Conservation (phyloP, 441 rosid species). For the Corymbia calophylla region DNA sequence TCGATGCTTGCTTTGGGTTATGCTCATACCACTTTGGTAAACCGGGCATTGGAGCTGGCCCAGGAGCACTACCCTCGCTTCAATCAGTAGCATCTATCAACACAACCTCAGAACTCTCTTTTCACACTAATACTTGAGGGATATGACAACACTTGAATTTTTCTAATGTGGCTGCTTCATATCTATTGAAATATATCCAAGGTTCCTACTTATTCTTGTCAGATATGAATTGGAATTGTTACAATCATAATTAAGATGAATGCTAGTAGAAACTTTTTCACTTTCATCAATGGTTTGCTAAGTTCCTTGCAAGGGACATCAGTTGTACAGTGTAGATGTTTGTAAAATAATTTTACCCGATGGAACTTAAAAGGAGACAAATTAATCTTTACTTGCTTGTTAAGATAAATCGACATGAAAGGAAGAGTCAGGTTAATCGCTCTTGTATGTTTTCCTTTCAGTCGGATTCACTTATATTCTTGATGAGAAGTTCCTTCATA, state of each 20-base stretch:
- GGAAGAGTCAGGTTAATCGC: not conserved
- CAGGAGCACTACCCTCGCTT: not conserved
- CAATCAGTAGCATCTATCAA: not conserved
- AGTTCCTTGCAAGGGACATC: not conserved
- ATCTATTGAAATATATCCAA: no score
- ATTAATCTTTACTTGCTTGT: fast-evolving
- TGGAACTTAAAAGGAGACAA: not conserved
- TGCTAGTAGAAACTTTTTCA: not conserved
- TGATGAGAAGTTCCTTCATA: not conserved
- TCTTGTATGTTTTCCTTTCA: not conserved
- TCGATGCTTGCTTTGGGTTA: not conserved
- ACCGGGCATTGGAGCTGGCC: not conserved
- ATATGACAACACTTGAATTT: not conserved
- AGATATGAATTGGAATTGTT: not conserved
- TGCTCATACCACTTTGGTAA: not conserved
- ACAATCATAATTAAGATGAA: not conserved
- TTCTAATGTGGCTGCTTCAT: no score
- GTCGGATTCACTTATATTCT: not conserved
- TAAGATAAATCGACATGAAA: not conserved
- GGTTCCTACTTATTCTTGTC: not conserved
- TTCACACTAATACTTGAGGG: not conserved
- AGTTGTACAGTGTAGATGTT: fast-evolving
- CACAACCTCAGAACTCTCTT: not conserved
- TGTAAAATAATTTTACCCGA: not conserved
- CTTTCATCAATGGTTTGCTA: not conserved